Evolutionary conservation across 2,329 filamentous ascomycete species (phyloP).

Genomic region (Pezicula neosporulosa): DNA sequence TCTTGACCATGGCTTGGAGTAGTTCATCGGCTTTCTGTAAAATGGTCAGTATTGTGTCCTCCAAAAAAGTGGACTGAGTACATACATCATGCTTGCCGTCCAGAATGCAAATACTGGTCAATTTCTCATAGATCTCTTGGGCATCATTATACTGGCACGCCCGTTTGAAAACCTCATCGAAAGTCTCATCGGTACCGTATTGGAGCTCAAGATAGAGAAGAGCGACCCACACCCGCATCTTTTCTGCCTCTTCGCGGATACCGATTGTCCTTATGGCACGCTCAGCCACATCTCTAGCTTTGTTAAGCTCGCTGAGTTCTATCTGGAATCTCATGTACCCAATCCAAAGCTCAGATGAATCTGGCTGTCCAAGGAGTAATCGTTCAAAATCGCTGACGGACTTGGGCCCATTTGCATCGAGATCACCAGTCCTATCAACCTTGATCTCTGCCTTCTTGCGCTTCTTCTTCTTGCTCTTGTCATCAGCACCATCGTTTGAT

Average conservation of each 20-base stretch:
- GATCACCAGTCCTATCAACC: constrained; percentile 85
- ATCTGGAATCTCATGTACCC: constrained; percentile 99
- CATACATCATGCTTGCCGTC: constrained; percentile 80
- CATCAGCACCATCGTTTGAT: constrained; percentile 38
- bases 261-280: constrained; percentile 89
- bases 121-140: constrained; percentile 81
- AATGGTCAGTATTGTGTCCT: constrained; percentile 17
- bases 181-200: constrained; percentile 77
- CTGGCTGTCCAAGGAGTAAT: constrained; percentile 84
- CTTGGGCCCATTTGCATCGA: constrained; percentile 85
- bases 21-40: constrained; percentile 79
- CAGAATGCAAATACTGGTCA: constrained; percentile 93
- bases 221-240: constrained; percentile 93
- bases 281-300: constrained; percentile 85
- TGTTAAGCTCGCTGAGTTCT: constrained; percentile 82
- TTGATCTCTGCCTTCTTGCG: constrained; percentile 73
- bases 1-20: constrained; percentile 84
- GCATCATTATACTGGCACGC: constrained; percentile 93
- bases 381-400: constrained; percentile 91
- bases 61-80: constrained; percentile 3
- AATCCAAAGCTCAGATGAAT: constrained; percentile 92
- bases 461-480: constrained; percentile 65
- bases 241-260: constrained; percentile 86
- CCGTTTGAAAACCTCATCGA: constrained; percentile 85
- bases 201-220: constrained; percentile 91